Evolutionary conservation across 129 eudicot species (phyloP).

Genomic region (Helichrysum umbraculigerum): DNA sequence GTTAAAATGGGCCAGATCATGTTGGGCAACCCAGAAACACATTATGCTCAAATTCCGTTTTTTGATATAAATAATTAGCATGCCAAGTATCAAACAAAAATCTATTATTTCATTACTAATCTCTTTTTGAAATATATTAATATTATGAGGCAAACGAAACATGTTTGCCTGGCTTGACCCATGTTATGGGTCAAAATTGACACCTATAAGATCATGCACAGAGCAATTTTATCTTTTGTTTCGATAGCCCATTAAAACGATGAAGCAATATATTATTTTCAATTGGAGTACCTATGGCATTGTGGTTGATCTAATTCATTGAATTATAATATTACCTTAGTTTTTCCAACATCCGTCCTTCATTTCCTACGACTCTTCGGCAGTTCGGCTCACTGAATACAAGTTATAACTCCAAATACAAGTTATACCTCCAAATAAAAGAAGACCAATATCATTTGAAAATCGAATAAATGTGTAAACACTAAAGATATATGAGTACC

Average conservation of each 20-base stretch:
- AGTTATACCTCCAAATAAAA: too few relatives aligned
- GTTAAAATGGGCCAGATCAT: neutral
- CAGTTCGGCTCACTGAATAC: slow-evolving; percentile 23
- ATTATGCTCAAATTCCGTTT: neutral
- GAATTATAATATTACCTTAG: slow-evolving; percentile 53
- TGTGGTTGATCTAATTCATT: slow-evolving; percentile 7
- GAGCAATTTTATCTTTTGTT: slow-evolving; percentile 14
- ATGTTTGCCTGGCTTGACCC: neutral
- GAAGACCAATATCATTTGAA: too few relatives aligned
- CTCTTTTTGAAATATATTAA: neutral
- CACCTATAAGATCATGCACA: neutral
- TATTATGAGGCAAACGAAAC: neutral
- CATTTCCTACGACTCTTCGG: slow-evolving; percentile 57
- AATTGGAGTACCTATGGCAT: neutral
- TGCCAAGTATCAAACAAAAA: neutral
- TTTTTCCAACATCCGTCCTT: slow-evolving; percentile 67
- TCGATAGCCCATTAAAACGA: slow-evolving; percentile 1
- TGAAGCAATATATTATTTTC: neutral
- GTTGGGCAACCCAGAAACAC: neutral
- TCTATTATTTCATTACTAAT: neutral
- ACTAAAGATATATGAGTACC: too few relatives aligned
- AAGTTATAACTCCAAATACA: too few relatives aligned
- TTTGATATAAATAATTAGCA: neutral
- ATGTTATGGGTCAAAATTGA: neutral
- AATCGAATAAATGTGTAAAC: too few relatives aligned